A percentile compares a stretch with the other conserved stretches of the same genome.
phyloP scores from a whole-genome alignment of 192 early-diverging fungal genomes.

The Podila horticola region DNA sequence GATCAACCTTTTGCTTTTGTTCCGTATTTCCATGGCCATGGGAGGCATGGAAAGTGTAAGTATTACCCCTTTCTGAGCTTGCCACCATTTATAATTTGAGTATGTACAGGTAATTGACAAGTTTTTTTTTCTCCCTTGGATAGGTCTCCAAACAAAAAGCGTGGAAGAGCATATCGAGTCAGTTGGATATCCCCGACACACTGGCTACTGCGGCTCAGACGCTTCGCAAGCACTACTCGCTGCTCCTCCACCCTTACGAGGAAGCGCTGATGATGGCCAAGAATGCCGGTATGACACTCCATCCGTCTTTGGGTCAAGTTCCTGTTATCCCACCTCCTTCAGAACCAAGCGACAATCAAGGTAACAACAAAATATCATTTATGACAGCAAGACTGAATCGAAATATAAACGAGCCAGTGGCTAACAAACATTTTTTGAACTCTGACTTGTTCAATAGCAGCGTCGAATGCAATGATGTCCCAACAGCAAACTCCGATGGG shows the following conservation, averaged over 20 bases:
- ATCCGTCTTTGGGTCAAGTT: conserved; percentile 33
- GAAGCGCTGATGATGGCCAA: conserved; percentile 36
- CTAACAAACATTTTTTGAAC: not conserved
- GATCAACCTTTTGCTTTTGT: conserved; percentile 41
- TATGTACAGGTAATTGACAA: too few species aligned
- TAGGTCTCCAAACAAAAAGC: conserved; percentile 52
- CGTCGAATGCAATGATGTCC: not conserved
- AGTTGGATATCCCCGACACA: conserved; percentile 48
- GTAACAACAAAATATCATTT: conserved; percentile 2
- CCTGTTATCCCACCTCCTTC: conserved; percentile 33
- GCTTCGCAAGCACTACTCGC: conserved; percentile 45
- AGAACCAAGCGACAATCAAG: conserved; percentile 37
- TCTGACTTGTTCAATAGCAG: not conserved
- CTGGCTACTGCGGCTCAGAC: conserved; percentile 49
- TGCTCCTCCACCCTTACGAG: conserved; percentile 47
- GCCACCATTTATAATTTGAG: not conserved
- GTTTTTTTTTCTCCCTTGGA: not conserved
- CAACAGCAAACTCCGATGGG: conserved; percentile 27
- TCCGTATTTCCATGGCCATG: conserved; percentile 48
- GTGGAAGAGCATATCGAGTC: conserved; percentile 49
- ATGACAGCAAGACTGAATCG: not conserved
- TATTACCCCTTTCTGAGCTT: not conserved
- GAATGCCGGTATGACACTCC: conserved; percentile 32
- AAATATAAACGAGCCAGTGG: not conserved
- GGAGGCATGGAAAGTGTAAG: conserved; percentile 53